phyloP scores from a whole-genome alignment of 2,329 filamentous ascomycete species.

The Aspergillus alliaceus region DNA sequence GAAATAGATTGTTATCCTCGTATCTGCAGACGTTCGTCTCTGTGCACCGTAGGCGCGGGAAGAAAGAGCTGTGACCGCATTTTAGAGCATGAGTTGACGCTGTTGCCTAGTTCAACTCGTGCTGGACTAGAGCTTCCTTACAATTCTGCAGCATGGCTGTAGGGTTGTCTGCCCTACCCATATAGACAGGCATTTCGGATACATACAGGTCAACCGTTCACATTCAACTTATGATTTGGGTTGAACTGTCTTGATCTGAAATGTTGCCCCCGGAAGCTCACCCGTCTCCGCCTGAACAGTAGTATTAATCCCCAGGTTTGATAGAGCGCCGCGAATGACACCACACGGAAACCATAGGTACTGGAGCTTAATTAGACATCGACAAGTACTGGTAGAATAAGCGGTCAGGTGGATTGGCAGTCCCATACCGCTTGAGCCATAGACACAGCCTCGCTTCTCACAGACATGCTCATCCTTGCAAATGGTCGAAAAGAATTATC shows the following conservation, averaged over 20 bases:
- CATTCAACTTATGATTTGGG: conserved; percentile 58
- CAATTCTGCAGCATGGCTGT: not conserved
- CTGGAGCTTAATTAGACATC: conserved; percentile 43
- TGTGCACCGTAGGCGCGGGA: not conserved
- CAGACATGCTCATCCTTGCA: conserved; percentile 81
- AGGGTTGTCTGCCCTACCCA: not conserved
- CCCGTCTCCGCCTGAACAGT: conserved; percentile 88
- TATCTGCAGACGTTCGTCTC: not conserved
- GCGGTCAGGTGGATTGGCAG: not conserved
- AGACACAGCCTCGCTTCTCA: conserved; percentile 68
- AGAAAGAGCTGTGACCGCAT: not conserved
- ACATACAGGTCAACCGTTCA: not conserved
- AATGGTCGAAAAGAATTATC: conserved; percentile 91
- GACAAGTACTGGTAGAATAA: not conserved
- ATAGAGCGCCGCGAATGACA: conserved; percentile 84
- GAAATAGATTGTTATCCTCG: conserved; percentile 10
- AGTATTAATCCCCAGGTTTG: conserved; percentile 86
- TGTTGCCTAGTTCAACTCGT: not conserved
- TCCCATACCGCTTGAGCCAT: conserved; percentile 73
- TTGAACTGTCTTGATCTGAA: conserved; percentile 87
- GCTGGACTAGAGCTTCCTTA: not conserved
- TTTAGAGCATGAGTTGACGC: not conserved
- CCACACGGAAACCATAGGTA: conserved; percentile 96
- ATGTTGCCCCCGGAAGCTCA: conserved; percentile 84
- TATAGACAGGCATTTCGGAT: not conserved